phyloP scores from a whole-genome alignment of 805 yeast genomes.

The Barnettozyma pratensis region DNA sequence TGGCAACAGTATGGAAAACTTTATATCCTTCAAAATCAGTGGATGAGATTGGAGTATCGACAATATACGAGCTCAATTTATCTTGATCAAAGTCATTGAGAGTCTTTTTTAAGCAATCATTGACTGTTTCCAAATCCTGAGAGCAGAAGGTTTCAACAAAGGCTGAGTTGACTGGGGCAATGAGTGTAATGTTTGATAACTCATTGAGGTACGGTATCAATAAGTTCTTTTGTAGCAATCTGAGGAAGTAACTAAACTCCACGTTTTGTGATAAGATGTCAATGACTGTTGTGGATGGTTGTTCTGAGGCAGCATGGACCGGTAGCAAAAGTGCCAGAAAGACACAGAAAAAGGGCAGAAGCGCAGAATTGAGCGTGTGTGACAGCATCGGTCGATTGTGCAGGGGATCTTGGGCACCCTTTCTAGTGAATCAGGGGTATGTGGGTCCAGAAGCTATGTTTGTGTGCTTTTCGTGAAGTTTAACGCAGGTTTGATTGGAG shows the following conservation, averaged over 20 bases:
- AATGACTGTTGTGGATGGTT: constrained; percentile 41
- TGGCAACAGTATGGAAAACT: constrained; percentile 12
- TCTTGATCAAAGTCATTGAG: constrained; percentile 5
- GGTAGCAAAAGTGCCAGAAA: not conserved
- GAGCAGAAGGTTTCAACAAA: constrained; percentile 33
- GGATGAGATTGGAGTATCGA: constrained; percentile 11
- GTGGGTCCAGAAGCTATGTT: no score
- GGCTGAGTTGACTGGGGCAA: constrained; percentile 81
- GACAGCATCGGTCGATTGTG: no score
- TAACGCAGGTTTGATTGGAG: no score
- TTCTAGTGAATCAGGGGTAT: no score
- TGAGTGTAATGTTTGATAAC: constrained; percentile 58
- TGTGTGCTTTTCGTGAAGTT: no score
- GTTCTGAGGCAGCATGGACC: constrained; percentile 1
- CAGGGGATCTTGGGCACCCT: no score
- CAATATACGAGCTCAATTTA: constrained; percentile 13
- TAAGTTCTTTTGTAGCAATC: constrained; percentile 56
- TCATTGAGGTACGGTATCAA: constrained; percentile 57
- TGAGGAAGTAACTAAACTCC: constrained; percentile 60
- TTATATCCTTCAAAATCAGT: constrained; percentile 9
- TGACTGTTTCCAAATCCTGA: not conserved
- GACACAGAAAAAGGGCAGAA: not conserved
- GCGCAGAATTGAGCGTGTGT: not conserved
- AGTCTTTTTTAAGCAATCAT: not conserved
- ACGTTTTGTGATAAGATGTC: constrained; percentile 66